Conservation (phyloP, 106 monocot genomes). For the Xerophyta viscosa region DNA sequence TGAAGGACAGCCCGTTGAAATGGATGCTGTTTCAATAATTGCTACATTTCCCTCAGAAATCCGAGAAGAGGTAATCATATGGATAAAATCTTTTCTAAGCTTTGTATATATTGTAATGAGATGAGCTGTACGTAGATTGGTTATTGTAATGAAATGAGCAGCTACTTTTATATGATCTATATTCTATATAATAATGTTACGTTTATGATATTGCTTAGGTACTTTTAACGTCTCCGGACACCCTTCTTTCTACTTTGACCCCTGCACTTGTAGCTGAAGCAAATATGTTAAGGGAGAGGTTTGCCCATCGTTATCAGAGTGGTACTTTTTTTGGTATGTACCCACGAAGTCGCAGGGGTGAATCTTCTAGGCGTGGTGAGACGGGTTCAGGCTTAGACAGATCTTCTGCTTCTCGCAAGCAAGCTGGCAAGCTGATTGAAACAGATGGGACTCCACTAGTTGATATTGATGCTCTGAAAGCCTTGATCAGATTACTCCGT, state of each 20-base stretch:
- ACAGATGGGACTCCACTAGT: conserved; percentile 84
- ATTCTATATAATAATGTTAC: background rate
- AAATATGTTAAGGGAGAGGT: conserved; percentile 93
- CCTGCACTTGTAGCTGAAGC: conserved; percentile 99
- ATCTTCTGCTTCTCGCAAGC: conserved; percentile 37
- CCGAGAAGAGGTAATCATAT: conserved; percentile 71
- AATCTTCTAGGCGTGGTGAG: conserved; percentile 71
- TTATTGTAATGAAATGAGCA: too few relatives aligned
- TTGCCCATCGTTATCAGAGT: conserved; percentile 80
- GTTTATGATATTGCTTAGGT: conserved; percentile 39
- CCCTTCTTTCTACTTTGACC: conserved; percentile 72
- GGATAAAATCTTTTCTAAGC: too few relatives aligned
- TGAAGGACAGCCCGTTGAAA: conserved; percentile 99
- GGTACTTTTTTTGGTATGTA: conserved; percentile 76
- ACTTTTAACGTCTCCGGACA: conserved; percentile 91
- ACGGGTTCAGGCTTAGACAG: conserved; percentile 39
- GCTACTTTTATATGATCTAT: too few relatives aligned
- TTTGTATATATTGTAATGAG: too few relatives aligned
- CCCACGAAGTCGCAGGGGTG: conserved; percentile 72
- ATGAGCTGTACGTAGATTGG: too few relatives aligned
- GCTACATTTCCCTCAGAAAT: conserved; percentile 99
- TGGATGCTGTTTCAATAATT: conserved; percentile 99
- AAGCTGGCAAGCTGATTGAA: conserved; percentile 62
- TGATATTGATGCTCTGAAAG: conserved; percentile 68
- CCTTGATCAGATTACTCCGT: conserved; percentile 82